These are phyloP conservation scores for Didymellaceae sp. DNA, from an alignment of 2,329 filamentous ascomycete species.

Conservation along the genomic window DNA sequence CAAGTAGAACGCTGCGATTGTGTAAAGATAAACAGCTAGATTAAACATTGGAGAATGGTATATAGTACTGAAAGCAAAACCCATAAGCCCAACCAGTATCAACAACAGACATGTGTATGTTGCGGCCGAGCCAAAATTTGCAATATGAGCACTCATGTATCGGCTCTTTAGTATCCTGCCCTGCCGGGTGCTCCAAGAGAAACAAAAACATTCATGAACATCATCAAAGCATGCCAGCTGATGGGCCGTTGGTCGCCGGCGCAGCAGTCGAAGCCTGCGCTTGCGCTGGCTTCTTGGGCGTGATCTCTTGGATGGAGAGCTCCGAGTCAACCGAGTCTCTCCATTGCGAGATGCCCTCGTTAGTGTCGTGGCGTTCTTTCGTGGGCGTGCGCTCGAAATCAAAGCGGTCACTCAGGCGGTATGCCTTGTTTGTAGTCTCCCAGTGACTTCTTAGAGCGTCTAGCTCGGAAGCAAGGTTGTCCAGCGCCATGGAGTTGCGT, in stretches of 20 bases:
- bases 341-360: constrained; percentile 46
- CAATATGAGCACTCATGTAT: constrained; percentile 6
- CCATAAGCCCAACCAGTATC: neutral
- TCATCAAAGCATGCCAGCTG: constrained; percentile 19
- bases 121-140: neutral
- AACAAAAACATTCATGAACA: constrained; percentile 6
- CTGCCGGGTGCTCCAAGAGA: constrained; percentile 1
- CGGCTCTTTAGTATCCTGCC: neutral
- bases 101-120: neutral
- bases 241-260: constrained; percentile 4
- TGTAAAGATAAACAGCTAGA: constrained; percentile 8
- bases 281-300: constrained; percentile 9
- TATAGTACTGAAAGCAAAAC: constrained; percentile 5
- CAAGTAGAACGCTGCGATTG: neutral
- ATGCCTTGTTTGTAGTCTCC: constrained; percentile 95
- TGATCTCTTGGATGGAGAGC: constrained; percentile 11
- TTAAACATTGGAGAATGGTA: constrained; percentile 23
- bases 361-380: constrained; percentile 40
- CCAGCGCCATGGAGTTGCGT: constrained; percentile 75
- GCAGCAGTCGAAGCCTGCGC: constrained; percentile 6
- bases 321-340: constrained; percentile 25
- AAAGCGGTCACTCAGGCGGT: constrained; percentile 86
- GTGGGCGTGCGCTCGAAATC: constrained; percentile 73
- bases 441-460: constrained; percentile 90
- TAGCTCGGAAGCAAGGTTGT: constrained; percentile 89